Evolutionary conservation across 148 eudicot genomes (phyloP), one percentile per base, ranked within the genome.

Genomic region (Dianthus caryophyllus): DNA sequence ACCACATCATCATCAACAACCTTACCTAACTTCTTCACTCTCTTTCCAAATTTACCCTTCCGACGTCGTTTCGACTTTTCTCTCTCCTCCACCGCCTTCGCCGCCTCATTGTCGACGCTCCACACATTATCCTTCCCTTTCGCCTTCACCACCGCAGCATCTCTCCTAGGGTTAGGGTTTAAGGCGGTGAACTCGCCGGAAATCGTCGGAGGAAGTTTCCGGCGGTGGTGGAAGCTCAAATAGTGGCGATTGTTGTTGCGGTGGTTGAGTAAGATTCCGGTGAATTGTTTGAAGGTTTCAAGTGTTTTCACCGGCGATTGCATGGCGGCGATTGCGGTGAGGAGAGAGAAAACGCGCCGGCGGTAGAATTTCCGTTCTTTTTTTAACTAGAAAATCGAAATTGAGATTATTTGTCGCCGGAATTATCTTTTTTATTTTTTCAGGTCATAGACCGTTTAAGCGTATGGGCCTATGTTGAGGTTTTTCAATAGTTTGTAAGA

Each of bases 101-200:
- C 96, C 31, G 73, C 58, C 69, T 88, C 86, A 53, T 90, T 95
- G 56, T 95, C 99, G 21, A 90, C 33, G 52, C 99, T 95, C 99
- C 99, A 95, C 41, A 95, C 93, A 24, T 95, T 95, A 31, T 90
- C 93, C 76, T 88, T 94, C 30, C 85, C 89, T 71, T 80, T 84
- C 5, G 55, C 86, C 46, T 62, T 77, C 72, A 66, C 77, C 64
- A 46, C 86, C 73, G 58, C 73, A 18, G 16, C 61, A 70, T 77
- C 76, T 64, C 87, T 24, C 75, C 65, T 13, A 57, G 73, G 5
- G 20, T 64, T 74, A 49, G 79, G 73, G 73, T 65, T 76, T 47
- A 64, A 56, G 24, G 66, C 21, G 26, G 36, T 72, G 36, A 73
- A 64, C 21, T 22, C 66, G 77, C 84, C 88, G n/a, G 78, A 78